Percentiles rank a stretch among this genome's conserved stretches.
These are phyloP conservation scores for Sistotremastrum niveocremeum DNA, from an alignment of 768 basidiomycete species.

Conservation along the genomic window DNA sequence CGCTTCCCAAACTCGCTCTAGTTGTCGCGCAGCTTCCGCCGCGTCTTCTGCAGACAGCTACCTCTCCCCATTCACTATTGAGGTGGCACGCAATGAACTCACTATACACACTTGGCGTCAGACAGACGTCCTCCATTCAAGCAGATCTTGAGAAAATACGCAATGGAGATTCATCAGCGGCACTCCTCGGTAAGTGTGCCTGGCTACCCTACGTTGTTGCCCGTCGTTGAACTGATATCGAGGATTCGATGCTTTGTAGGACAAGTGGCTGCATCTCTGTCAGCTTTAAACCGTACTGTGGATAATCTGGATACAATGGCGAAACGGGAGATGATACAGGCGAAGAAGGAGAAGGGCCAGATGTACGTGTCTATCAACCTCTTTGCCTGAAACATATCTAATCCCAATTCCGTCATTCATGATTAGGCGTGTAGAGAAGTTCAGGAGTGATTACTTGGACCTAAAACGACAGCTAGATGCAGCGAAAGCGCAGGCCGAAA, in stretches of 20 bases:
- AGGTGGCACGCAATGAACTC: slow-evolving; percentile 58
- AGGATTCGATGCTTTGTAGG: slow-evolving; percentile 37
- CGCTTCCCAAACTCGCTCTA: too few relatives aligned
- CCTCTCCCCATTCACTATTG: too few relatives aligned
- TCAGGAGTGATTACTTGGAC: slow-evolving; percentile 75
- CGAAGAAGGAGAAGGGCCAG: slow-evolving; percentile 92
- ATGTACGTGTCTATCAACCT: slow-evolving; percentile 36
- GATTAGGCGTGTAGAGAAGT: slow-evolving; percentile 80
- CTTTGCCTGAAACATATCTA: background rate
- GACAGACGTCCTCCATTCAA: slow-evolving; percentile 81
- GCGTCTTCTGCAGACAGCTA: too few relatives aligned
- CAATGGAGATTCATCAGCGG: slow-evolving; percentile 66
- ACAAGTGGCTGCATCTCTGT: slow-evolving; percentile 95
- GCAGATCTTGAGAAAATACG: slow-evolving; percentile 76
- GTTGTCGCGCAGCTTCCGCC: too few relatives aligned
- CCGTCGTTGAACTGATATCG: slow-evolving; percentile 8
- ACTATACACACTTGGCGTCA: slow-evolving; percentile 83
- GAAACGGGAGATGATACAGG: slow-evolving; percentile 88
- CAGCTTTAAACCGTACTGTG: slow-evolving; percentile 85
- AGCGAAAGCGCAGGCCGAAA: slow-evolving; percentile 47
- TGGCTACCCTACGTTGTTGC: background rate
- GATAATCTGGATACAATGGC: slow-evolving; percentile 98
- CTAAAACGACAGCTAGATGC: slow-evolving; percentile 72
- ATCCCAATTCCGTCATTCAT: background rate
- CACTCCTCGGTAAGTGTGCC: slow-evolving; percentile 59